Evolutionary conservation across 352 stramenopile genomes (phyloP), one percentile per base, ranked within the genome.

Genomic region (Plasmopara viticola): DNA sequence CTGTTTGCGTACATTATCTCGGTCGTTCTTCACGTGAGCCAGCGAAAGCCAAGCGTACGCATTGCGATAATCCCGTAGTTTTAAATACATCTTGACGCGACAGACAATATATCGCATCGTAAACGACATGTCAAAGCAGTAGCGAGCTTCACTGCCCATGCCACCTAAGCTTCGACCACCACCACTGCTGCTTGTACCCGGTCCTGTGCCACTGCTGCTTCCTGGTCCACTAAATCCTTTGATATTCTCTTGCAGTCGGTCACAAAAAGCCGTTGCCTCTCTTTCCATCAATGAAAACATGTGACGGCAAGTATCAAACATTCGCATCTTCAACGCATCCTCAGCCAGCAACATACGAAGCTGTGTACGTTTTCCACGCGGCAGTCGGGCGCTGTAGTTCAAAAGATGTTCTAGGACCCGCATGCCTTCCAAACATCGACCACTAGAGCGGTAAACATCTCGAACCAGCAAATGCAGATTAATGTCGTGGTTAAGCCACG

Each of bases 401-500:
- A 94, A 58, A 20, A 91, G 47, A 45, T 92, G 78, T 28, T 94
- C 78, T 2, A 94, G 53, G 0, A 94, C 79, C 12, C 74, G 74
- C 65, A 91, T 84, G 0, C 72, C 81, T 62, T 94, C 82, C 25
- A 91, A 59, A 9, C 72, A 87, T n/a, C 84, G 75, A 1, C 84
- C 84, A 48, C 78, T 91, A 5, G 79, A 78, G 14, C 72, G 76
- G 50, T 92, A 94, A 5, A 92, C 56, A 13, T 94, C 81, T 4
- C 81, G 79, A 8, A 94, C 56, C 25, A 89, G 62, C 30, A 94
- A 55, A 45, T 94, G 84, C n/a, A 94, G 51, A n/a, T 67, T 81
- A 43, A 94, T 83, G 29, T 92, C 79, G 49, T 94, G 81, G 48
- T 79, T 86, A 12, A 94, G 55, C 81, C 79, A 92, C 7, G 69